Evolutionary conservation across 805 yeast species (phyloP).

Genomic region (Monosporozyma unispora): DNA sequence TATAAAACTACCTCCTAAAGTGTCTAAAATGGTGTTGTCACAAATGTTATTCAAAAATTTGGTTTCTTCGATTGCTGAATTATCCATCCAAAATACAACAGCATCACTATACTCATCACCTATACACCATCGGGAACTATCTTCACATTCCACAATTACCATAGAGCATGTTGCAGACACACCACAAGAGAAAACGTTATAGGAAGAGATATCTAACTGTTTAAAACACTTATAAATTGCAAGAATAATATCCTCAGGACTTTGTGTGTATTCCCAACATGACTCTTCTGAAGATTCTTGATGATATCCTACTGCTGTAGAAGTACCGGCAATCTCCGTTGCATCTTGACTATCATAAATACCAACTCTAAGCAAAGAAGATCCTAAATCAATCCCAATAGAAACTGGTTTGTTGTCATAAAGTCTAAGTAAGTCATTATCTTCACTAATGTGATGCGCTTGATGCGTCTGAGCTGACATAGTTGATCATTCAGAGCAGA

Average conservation of each 20-base stretch:
- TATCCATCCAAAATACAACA: conserved; percentile 55
- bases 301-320: conserved; percentile 20
- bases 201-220: conserved; percentile 1
- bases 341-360: conserved; percentile 15
- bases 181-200: conserved; percentile 25
- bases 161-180: conserved; percentile 54
- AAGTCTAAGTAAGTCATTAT: too few species aligned
- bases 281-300: conserved; percentile 10
- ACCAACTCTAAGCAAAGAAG: conserved; percentile 40
- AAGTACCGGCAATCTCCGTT: conserved; percentile 6
- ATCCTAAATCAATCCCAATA: conserved; percentile 45
- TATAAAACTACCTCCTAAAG: conserved; percentile 38
- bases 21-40: conserved; percentile 11
- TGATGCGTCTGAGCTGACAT: too few species aligned
- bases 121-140: not conserved
- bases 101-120: conserved; percentile 28
- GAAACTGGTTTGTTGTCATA: conserved; percentile 8
- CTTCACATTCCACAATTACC: conserved; percentile 22
- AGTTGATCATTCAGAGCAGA: too few species aligned
- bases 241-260: conserved; percentile 32
- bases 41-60: conserved; percentile 24
- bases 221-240: conserved; percentile 25
- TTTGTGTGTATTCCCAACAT: conserved; percentile 33
- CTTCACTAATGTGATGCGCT: too few species aligned
- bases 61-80: conserved; percentile 33